Base-by-base conservation (phyloP, 1,284 basidiomycete species). In the Ceratobasidium sp. region DNA sequence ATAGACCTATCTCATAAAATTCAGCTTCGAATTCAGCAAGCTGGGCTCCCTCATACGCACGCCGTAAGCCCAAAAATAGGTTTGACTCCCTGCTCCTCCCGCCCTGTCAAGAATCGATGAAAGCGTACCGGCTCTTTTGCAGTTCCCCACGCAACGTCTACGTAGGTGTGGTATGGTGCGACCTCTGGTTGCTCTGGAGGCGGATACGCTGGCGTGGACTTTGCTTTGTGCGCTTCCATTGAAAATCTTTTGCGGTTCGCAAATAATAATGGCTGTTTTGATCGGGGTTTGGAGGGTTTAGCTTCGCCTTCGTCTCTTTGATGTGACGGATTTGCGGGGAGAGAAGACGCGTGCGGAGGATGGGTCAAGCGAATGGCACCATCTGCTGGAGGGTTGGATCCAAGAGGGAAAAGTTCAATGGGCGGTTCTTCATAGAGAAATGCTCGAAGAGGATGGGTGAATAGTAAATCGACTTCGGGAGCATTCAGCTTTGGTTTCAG, bases 11-110 rank as follows among this genome's bases (percentile, higher is more conserved):
- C 62, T 21, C 23, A 39, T 30, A 16, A 43, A n/a, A 45, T n/a
- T 61, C 32, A 46, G 59, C 16, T 30, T 30, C 12, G 23, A 10
- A 21, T 58, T 41, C 46, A n/a, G 10, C 16, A 16, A 26, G 18
- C 43, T 21, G 46, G 30, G 64, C 26, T 30, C 0, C n/a, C n/a
- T 48, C 30, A 48, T 55, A 84, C 88, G 76, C 78, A 94, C 92
- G 92, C 87, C 59, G 93, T 95, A 16, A 94, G 81, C 1, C 92
- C 93, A 75, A 88, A 93, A 0, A 95, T 87, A 16, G 93, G 93
- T 77, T 93, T 93, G 21, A 92, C 87, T 0, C 92, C 92, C 18
- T 89, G 88, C 3, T 85, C 87, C 79, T 95, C 93, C 46, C 92
- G 81, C 0, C 93, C 93, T 0, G 93, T 95, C 50, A 94, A 82